Evolutionary conservation across 2,329 filamentous ascomycete genomes (phyloP).

Genomic region (Nakataea oryzae): DNA sequence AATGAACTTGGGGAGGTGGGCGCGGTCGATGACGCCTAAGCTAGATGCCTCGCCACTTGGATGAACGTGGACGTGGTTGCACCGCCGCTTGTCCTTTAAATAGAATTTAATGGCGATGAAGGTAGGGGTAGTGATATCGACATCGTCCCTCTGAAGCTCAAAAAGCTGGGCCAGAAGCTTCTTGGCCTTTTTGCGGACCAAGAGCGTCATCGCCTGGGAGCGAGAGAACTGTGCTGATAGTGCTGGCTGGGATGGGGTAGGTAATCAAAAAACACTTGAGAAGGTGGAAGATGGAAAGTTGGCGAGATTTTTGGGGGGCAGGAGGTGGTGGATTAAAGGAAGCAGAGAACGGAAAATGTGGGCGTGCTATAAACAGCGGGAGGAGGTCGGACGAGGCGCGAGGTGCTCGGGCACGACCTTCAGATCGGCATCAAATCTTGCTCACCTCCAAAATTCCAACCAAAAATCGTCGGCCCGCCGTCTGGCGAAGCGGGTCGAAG

Average conservation of each 20-base stretch:
- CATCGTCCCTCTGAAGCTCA: constrained; percentile 7
- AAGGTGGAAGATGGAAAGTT: not conserved
- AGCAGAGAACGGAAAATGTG: not conserved
- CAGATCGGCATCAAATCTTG: not conserved
- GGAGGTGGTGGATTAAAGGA: not conserved
- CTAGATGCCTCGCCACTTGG: not conserved
- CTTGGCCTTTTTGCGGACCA: constrained; percentile 6
- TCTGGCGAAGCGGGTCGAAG: not conserved
- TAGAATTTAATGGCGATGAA: constrained; percentile 7
- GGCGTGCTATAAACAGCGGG: not conserved
- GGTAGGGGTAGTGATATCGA: constrained; percentile 7
- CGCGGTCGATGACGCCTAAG: not conserved
- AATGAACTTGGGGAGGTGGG: constrained; percentile 7
- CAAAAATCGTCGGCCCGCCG: constrained; percentile 1
- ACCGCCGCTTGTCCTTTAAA: constrained; percentile 6
- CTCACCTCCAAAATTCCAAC: constrained; percentile 3
- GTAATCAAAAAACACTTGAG: not conserved
- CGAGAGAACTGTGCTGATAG: not conserved
- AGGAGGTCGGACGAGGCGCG: not conserved
- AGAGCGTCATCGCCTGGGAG: not conserved
- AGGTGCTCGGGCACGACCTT: not conserved
- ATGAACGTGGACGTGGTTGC: not conserved
- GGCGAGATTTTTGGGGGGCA: not conserved
- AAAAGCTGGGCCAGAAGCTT: constrained; percentile 6
- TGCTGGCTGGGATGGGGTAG: not conserved